phyloP scores from a whole-genome alignment of 495 filamentous ascomycete species.

The Lepidopterella palustris region DNA sequence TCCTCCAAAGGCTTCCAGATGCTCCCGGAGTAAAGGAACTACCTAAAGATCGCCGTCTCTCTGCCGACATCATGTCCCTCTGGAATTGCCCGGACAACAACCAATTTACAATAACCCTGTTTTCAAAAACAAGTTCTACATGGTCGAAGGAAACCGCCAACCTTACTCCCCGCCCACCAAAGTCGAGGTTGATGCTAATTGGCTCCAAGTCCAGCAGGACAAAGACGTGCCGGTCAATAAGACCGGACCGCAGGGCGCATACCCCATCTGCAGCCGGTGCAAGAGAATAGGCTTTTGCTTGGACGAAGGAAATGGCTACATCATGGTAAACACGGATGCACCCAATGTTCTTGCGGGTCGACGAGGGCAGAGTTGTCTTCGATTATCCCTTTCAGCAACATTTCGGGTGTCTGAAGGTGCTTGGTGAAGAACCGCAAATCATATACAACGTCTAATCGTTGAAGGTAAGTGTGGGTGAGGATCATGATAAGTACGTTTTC shows the following conservation, averaged over 20 bases:
- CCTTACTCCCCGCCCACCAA: not conserved
- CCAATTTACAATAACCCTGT: not conserved
- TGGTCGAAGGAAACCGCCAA: not conserved
- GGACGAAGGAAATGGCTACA: not conserved
- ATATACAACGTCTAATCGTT: no score
- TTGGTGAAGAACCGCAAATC: no score
- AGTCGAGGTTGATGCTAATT: not conserved
- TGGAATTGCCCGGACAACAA: not conserved
- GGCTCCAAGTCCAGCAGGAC: not conserved
- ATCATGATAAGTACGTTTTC: no score
- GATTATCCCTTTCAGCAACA: no score
- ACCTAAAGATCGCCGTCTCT: not conserved
- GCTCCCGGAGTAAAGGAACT: no score
- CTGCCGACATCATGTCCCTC: not conserved
- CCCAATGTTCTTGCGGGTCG: no score
- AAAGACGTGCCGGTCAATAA: not conserved
- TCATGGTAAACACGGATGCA: not conserved
- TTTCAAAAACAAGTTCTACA: no score
- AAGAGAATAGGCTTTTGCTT: not conserved
- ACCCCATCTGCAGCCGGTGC: not conserved
- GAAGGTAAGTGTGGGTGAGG: no score
- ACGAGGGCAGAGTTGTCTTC: no score
- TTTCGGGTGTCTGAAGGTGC: no score
- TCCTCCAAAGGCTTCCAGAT: no score
- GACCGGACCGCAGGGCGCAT: not conserved